Percentiles rank a stretch among this genome's conserved stretches.
phyloP scores from a whole-genome alignment of 257 asterid species.

The Coffea canephora region DNA sequence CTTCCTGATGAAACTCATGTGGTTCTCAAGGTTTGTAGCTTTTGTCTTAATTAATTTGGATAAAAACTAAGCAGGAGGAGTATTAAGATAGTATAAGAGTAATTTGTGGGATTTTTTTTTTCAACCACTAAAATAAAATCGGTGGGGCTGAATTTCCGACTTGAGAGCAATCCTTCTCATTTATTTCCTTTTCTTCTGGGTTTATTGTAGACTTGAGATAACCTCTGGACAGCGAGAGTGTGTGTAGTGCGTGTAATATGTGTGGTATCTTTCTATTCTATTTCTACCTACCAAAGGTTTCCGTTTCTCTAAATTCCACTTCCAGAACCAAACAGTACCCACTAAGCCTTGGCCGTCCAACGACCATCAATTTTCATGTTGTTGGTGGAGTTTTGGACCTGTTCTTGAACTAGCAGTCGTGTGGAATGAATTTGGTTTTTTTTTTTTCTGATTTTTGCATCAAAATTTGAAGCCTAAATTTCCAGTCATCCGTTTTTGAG shows the following conservation, averaged over 20 bases:
- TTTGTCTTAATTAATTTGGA: background rate
- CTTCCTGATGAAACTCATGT: constrained; percentile 82
- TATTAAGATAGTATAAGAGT: no score
- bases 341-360: background rate
- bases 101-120: no score
- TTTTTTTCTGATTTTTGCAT: background rate
- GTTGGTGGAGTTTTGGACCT: background rate
- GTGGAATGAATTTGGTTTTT: background rate
- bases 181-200: background rate
- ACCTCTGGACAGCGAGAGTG: no score
- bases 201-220: no score
- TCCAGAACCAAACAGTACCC: constrained; percentile 12
- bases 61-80: no score
- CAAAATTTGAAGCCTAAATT: background rate
- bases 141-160: no score
- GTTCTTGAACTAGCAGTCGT: background rate
- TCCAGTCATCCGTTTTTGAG: background rate
- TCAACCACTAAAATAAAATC: no score
- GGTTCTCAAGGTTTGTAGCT: constrained; percentile 65
- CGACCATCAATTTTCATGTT: background rate
- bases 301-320: constrained; percentile 5
- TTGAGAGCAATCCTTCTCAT: no score
- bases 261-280: background rate
- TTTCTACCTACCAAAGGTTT: constrained; percentile 12
- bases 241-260: no score